Base-by-base conservation (phyloP, 345 rosid genomes). In the Melastoma malabathricum region DNA sequence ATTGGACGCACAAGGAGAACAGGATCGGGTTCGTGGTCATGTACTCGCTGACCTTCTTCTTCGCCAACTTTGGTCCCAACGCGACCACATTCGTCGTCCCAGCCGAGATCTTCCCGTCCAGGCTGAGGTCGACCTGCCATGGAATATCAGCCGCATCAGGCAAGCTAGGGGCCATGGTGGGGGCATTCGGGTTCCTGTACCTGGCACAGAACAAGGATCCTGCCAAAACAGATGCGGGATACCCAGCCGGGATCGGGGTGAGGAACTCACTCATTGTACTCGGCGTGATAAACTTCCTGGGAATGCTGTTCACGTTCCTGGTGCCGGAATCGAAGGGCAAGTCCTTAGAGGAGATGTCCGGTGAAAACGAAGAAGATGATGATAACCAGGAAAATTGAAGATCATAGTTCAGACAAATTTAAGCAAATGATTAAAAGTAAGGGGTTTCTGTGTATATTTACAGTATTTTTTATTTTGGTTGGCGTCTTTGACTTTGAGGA, bases 1-100 rank as follows among this genome's bases (percentile, higher is more conserved):
- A 68, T 52, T 72, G 76, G 76, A 67, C 64, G 4, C 72, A 57
- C 44, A 64, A 48, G 50, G 73, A 58, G n/a, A 64, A 68, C 61
- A 41, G 67, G 41, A 72, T 67, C n/a, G 69, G 72, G 6, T 72
- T 72, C 15, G 73, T 72, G 55, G 54, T 61, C 14, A 31, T 72
- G 51, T 72, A 72, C 62, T 60, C 73, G 6, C 9, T 68, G n/a
- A 68, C 76, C 10, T 72, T 72, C 67, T 72, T 72, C 67, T 72
- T 72, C 43, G 72, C 76, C 2, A 67, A 72, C 58, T 72, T 68
- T 13, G 76, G 76, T 10, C 76, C 76, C 3, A 71, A 71, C 39
- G 72, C 75, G n/a, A 71, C 75, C 20, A 71, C 72, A 4, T 71
- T 67, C 29, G 68, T 72, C 3, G 76, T 68, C 44, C 76, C 76